Base-by-base conservation (phyloP, 768 basidiomycete genomes). In the Butyriboletus loyo region DNA sequence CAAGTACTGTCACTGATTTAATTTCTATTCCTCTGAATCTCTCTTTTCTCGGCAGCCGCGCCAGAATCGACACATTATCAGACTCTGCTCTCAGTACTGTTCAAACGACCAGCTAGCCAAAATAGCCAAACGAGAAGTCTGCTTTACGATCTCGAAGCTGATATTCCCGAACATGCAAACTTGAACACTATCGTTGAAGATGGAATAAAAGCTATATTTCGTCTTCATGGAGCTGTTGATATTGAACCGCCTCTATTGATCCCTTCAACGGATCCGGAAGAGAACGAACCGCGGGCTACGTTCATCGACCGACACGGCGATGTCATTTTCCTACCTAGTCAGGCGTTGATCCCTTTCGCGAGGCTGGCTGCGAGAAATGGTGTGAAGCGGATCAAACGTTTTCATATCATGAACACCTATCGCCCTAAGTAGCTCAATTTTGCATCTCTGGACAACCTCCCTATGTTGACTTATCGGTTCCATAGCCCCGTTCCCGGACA, bases 191-290 rank as follows among this genome's bases (percentile, higher is more conserved):
- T 86, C 4, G 89, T 95, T 6, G 79, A 87, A 55, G 89, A 94
- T 44, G 83, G 84, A 17, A 73, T 97, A 5, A 75, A 81, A 3
- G 74, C 85, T 2, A 84, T 94, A 17, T 95, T 96, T 69, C 82
- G 86, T 34, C 77, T 95, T 5, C 95, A 95, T 63, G 95, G 95
- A 7, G 94, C 95, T 4, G 83, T 96, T 1, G 84, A 93, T 56
- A 86, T 87, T 70, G 89, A 90, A 59, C 87, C 92, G 1, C 87
- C 92, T 0, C 69, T 95, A n/a, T 74, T 97, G 11, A 82, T 92
- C 66, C 94, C 89, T 1, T 76, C 82, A 2, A 76, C 81, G 43
- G 78, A 84, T 28, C 72, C 77, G 4, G 81, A 83, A 17, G 85
- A 89, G 28, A 82, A 85, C 30, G 77, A 78, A 37, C 80, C 76